Base-by-base conservation (phyloP, 306 rosid species). In the Dalbergia oliveri region DNA sequence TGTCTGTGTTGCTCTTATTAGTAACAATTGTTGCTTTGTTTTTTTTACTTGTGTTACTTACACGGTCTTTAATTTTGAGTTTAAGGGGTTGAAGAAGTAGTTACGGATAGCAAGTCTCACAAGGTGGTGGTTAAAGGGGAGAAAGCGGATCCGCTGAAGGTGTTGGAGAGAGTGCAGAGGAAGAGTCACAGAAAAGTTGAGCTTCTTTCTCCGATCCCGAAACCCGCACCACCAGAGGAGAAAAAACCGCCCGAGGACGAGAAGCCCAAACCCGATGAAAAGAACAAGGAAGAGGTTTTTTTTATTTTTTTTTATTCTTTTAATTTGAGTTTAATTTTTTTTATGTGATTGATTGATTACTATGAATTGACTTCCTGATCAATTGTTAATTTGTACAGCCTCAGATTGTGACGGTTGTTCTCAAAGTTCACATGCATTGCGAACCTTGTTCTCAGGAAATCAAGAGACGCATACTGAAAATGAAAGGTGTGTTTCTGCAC, bases 351-450 rank as follows among this genome's bases (percentile, higher is more conserved):
- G 10, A 3, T 43, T 43, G 47, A 43, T 66, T 75, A 26, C 31
- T 26, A 26, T 37, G 41, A 43, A 7, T 43, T 43, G 41, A 37
- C 39, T 75, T 2, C 18, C 5, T 61, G 16, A 47, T 39, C 37
- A 35, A 72, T 45, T 21, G 12, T 21, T 13, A 78, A 43, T 43
- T n/a, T 14, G 4, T 35, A 74, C 90, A 88, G 93, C 82, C 87
- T 39, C 89, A 74, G 83, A 64, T 90, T 61, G 66, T 87, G 23
- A 83, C 84, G 0, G 91, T 83, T 54, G 82, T 90, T 54, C 91
- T 94, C 16, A 88, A 84, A 83, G 91, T 90, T 64, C 92, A 91
- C 92, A 94, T 94, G 97, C 99, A 94, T 74, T 94, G 99, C 19
- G 95, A 94, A 26, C 97, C 94, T 54, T 94, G 99, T 71, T 89